A percentile compares a stretch with the other conserved stretches of the same genome.
These are phyloP conservation scores for Candida xyloterini DNA, from an alignment of 805 yeast genomes.

Conservation along the genomic window DNA sequence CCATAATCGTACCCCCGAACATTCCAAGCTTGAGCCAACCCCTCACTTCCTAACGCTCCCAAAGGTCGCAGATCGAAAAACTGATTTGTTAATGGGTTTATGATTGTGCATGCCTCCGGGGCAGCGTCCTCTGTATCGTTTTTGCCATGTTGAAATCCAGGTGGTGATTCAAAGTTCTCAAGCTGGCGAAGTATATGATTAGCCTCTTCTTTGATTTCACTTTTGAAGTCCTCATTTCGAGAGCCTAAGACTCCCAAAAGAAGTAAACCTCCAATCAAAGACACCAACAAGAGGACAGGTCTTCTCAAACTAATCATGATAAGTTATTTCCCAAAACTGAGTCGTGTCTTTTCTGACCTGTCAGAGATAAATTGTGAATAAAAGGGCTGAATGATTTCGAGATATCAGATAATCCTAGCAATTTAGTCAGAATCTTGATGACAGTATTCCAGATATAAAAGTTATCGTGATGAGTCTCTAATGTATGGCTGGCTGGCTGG, in stretches of 20 bases:
- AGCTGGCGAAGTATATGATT: constrained; percentile 12
- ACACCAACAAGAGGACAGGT: constrained; percentile 4
- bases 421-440: no score
- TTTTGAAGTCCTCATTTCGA: constrained; percentile 4
- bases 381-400: no score
- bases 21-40: constrained; percentile 50
- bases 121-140: constrained; percentile 13
- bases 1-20: constrained; percentile 70
- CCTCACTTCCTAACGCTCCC: constrained; percentile 30
- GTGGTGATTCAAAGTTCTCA: constrained; percentile 5
- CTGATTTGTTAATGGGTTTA: constrained; percentile 42
- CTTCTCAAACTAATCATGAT: constrained; percentile 14
- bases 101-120: constrained; percentile 41
- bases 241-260: constrained; percentile 7
- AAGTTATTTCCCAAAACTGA: no score
- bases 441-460: no score
- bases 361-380: no score
- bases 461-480: no score
- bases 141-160: not conserved
- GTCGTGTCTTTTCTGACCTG: no score
- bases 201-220: constrained; percentile 17
- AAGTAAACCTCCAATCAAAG: not conserved
- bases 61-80: constrained; percentile 45
- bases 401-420: no score
- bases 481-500: no score